phyloP scores from a whole-genome alignment of 2,329 filamentous ascomycete species.

The Didymosphaeria variabile region DNA sequence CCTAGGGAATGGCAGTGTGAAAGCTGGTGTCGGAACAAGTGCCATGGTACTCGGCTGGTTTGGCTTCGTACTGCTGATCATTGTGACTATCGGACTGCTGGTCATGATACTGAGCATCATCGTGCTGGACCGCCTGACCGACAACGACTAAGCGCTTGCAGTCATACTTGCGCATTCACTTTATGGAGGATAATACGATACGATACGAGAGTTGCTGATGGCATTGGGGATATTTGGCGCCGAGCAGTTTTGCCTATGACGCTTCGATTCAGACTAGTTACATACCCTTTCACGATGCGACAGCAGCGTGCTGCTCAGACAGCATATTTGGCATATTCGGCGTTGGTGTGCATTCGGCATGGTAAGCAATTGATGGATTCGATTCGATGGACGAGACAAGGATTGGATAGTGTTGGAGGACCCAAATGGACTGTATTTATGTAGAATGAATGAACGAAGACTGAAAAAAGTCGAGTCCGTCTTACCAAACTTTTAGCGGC shows the following conservation, averaged over 20 bases:
- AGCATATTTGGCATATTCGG: slow-evolving; percentile 41
- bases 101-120: slow-evolving; percentile 97
- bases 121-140: slow-evolving; percentile 71
- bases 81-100: slow-evolving; percentile 92
- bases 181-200: slow-evolving; percentile 12
- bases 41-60: slow-evolving; percentile 99
- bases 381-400: not conserved
- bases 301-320: slow-evolving; percentile 37
- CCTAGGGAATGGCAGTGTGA: slow-evolving; percentile 87
- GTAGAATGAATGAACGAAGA: slow-evolving; percentile 26
- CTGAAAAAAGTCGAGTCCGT: slow-evolving; percentile 3
- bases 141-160: slow-evolving; percentile 42
- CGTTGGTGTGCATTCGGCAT: slow-evolving; percentile 34
- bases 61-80: slow-evolving; percentile 88
- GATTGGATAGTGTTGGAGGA: slow-evolving; percentile 12
- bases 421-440: slow-evolving; percentile 20
- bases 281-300: slow-evolving; percentile 39
- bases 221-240: slow-evolving; percentile 36
- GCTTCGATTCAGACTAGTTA: slow-evolving; percentile 34
- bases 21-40: slow-evolving; percentile 86
- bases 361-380: slow-evolving; percentile 17
- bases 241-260: slow-evolving; percentile 36
- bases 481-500: not conserved
- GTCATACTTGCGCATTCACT: slow-evolving; percentile 1
- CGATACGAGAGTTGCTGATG: slow-evolving; percentile 4